Percentiles rank a stretch among this genome's conserved stretches.
Evolutionary conservation across 23 red algal genomes (phyloP).

Genomic region (Gracilariopsis chorda): DNA sequence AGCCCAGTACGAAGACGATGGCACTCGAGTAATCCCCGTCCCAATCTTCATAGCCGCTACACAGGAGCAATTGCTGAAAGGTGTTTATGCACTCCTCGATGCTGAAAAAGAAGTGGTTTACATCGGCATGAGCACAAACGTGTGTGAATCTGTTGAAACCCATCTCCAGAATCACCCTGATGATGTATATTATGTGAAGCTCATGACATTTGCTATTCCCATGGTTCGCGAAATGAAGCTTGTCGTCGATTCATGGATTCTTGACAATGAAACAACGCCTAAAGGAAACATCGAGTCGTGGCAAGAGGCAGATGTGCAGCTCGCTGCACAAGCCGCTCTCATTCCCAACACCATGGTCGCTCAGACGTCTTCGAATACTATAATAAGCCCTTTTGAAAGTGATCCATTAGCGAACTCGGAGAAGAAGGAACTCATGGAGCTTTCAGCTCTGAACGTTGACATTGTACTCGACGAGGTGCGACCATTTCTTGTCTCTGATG

Average conservation of each 20-base stretch:
- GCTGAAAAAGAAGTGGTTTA: constrained; percentile 33
- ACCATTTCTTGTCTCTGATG: constrained; percentile 83
- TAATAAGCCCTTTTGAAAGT: constrained; percentile 76
- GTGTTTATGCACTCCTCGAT: constrained; percentile 77
- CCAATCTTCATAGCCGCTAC: constrained; percentile 32
- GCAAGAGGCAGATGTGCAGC: constrained; percentile 61
- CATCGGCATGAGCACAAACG: constrained; percentile 75
- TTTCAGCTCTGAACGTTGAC: constrained; percentile 54
- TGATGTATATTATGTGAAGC: constrained; percentile 21
- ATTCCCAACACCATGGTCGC: background rate
- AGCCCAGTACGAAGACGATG: constrained; percentile 71
- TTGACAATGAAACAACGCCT: constrained; percentile 40
- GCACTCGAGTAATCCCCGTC: constrained; percentile 56
- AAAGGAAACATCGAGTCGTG: constrained; percentile 37
- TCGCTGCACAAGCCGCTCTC: constrained; percentile 8
- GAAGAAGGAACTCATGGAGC: background rate
- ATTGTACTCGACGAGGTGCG: constrained; percentile 75
- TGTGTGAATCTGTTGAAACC: constrained; percentile 20
- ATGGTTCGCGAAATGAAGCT: constrained; percentile 66
- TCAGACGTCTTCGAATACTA: background rate
- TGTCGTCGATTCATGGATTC: constrained; percentile 65
- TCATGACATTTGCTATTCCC: constrained; percentile 79
- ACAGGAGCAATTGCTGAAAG: constrained; percentile 20
- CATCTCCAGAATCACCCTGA: constrained; percentile 32
- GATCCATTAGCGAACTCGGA: background rate